These are phyloP conservation scores for Aspergillus sp. DNA, from an alignment of 2,329 filamentous ascomycete genomes.

Conservation along the genomic window DNA sequence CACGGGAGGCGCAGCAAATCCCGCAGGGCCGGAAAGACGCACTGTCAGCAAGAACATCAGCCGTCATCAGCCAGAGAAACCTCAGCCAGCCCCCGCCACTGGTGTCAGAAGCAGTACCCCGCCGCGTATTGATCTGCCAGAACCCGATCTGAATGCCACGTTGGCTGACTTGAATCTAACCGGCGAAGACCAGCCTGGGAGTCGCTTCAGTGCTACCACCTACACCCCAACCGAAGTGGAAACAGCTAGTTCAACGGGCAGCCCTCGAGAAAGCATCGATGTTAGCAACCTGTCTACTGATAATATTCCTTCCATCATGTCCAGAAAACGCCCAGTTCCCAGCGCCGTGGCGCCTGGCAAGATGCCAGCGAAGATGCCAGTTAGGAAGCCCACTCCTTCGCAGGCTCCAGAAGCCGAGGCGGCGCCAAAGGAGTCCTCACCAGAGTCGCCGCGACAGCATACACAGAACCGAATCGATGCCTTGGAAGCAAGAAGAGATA, in stretches of 20 bases:
- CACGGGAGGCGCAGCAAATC: constrained; percentile 19
- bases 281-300: constrained; percentile 28
- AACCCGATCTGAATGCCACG: constrained; percentile 27
- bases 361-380: constrained; percentile 30
- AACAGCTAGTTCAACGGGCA: constrained; percentile 34
- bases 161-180: constrained; percentile 35
- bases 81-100: constrained; percentile 7
- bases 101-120: constrained; percentile 10
- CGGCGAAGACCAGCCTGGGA: constrained; percentile 38
- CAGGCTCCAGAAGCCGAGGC: constrained; percentile 17
- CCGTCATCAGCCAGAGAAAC: constrained; percentile 23
- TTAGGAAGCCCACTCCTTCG: constrained; percentile 40
- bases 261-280: constrained; percentile 30
- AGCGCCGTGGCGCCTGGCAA: constrained; percentile 25
- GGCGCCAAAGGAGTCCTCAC: constrained; percentile 54
- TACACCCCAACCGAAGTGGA: constrained; percentile 51
- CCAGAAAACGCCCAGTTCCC: constrained; percentile 35
- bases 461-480: constrained; percentile 61
- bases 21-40: constrained; percentile 5
- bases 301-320: constrained; percentile 32
- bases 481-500: constrained; percentile 62
- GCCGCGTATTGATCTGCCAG: constrained; percentile 17
- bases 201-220: constrained; percentile 62
- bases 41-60: constrained; percentile 29
- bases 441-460: constrained; percentile 56